Conservation (phyloP, 768 basidiomycete species). For the Mycena amicta region DNA sequence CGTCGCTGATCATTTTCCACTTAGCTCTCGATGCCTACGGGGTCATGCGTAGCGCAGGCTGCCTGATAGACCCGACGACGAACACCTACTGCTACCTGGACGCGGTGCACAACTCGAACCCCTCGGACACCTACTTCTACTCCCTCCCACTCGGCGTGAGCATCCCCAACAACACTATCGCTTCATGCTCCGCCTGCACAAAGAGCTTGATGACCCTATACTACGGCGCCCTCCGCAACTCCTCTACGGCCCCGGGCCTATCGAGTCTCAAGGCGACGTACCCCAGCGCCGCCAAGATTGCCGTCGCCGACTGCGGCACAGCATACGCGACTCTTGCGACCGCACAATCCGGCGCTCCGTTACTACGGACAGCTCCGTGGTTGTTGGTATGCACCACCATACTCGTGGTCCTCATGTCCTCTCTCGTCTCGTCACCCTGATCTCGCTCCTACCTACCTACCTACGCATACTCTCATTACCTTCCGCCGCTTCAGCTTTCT, state of each 20-base stretch:
- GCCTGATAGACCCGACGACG: conserved; percentile 56
- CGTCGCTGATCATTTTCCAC: neutral
- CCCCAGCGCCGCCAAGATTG: conserved; percentile 44
- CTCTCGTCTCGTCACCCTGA: neutral
- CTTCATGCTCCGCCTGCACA: conserved; percentile 67
- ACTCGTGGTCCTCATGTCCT: neutral
- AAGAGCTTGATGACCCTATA: conserved; percentile 61
- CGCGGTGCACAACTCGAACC: conserved; percentile 57
- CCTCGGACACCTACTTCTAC: conserved; percentile 76
- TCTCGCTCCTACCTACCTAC: neutral
- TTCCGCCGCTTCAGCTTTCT: too few relatives aligned
- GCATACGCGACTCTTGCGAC: conserved; percentile 40
- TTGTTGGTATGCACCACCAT: neutral
- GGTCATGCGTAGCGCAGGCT: conserved; percentile 63
- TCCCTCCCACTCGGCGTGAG: conserved; percentile 59
- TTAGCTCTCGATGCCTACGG: conserved; percentile 64
- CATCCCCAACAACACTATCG: conserved; percentile 51
- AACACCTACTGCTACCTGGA: conserved; percentile 76
- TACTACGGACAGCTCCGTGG: too few relatives aligned
- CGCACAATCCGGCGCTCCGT: neutral
- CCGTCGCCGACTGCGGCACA: conserved; percentile 53
- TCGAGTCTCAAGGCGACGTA: conserved; percentile 51
- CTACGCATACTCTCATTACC: neutral
- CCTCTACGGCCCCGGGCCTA: too few relatives aligned
- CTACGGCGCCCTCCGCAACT: conserved; percentile 43